phyloP scores from a whole-genome alignment of 129 eudicot species.

The Calendula officinalis region DNA sequence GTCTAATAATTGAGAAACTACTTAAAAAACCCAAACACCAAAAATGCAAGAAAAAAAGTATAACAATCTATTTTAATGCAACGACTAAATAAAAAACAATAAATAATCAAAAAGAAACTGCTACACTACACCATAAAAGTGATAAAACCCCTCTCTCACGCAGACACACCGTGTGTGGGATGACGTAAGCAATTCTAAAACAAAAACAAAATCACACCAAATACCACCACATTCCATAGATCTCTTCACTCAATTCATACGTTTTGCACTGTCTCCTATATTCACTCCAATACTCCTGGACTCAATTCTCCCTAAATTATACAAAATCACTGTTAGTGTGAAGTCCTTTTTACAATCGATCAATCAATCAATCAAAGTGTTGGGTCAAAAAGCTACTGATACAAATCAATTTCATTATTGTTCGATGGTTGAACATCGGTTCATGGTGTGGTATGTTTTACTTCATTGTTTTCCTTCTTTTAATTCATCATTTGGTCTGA shows the following conservation, averaged over 20 bases:
- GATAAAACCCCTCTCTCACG: not conserved
- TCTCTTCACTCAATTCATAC: conserved; percentile 22
- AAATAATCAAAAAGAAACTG: not conserved
- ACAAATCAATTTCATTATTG: not conserved
- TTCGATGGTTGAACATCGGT: conserved; percentile 13
- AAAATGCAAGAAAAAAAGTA: not conserved
- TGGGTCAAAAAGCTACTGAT: conserved; percentile 3
- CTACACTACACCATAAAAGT: no score
- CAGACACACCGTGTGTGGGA: not conserved
- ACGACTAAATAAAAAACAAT: not conserved
- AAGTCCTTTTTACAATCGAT: not conserved
- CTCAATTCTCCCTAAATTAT: not conserved
- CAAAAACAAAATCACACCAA: not conserved
- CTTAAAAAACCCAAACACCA: not conserved
- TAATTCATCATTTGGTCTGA: not conserved
- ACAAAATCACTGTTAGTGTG: not conserved
- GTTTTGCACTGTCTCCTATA: conserved; percentile 15
- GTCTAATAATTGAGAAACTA: not conserved
- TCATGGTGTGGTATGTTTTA: conserved; percentile 20
- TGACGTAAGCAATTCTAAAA: not conserved
- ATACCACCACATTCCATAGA: not conserved
- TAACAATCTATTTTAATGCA: not conserved
- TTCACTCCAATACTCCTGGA: conserved; percentile 16
- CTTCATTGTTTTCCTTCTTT: not conserved
- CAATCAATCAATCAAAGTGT: conserved; percentile 5